Conservation (phyloP, 2,329 filamentous ascomycete genomes). For the Thielaviopsis cerberus region DNA sequence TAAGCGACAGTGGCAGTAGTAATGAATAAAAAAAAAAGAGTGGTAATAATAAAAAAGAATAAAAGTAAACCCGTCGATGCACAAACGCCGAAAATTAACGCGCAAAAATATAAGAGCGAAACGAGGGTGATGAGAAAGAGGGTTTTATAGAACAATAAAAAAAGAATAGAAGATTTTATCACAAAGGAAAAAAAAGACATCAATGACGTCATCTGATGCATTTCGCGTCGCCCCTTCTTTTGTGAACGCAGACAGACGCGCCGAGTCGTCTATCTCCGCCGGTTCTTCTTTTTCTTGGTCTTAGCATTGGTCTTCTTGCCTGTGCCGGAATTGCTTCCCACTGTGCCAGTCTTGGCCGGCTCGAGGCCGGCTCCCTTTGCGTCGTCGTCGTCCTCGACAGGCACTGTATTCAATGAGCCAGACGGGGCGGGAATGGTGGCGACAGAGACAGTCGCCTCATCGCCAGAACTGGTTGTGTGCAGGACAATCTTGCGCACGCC, state of each 20-base stretch:
- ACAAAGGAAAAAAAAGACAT: not conserved
- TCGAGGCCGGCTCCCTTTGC: not conserved
- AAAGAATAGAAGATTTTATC: not conserved
- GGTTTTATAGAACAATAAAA: not conserved
- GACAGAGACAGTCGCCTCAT: conserved; percentile 15
- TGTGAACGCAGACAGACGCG: not conserved
- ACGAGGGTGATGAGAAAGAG: not conserved
- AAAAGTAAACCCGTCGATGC: not conserved
- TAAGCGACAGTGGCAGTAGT: not conserved
- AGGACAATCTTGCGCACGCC: conserved; percentile 61
- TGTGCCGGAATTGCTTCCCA: conserved; percentile 1
- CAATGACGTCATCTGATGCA: not conserved
- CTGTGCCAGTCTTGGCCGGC: not conserved
- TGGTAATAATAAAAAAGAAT: not conserved
- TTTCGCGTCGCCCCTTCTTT: not conserved
- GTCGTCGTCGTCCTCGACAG: not conserved
- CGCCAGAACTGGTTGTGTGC: conserved; percentile 20
- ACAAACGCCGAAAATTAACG: not conserved
- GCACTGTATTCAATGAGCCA: not conserved
- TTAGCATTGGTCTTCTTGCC: conserved; percentile 11
- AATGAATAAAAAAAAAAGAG: too few species aligned
- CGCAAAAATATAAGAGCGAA: not conserved
- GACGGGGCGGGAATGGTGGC: not conserved
- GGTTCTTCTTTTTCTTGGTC: conserved; percentile 12
- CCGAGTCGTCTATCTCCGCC: conserved; percentile 2